phyloP scores from a whole-genome alignment of 2,329 filamentous ascomycete species.

The Didymella exigua region DNA sequence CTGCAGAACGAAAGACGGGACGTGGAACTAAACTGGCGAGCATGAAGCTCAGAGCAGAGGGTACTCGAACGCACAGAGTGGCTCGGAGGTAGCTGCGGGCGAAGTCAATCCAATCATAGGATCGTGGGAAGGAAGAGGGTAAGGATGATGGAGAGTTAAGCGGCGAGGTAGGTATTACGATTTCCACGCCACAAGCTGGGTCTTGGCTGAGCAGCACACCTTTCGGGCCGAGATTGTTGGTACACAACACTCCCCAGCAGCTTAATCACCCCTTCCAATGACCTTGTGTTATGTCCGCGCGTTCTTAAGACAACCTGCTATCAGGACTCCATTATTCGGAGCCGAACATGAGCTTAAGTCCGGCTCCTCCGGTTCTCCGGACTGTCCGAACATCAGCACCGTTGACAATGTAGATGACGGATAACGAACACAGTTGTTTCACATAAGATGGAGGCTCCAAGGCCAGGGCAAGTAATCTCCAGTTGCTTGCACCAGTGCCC shows the following conservation, averaged over 20 bases:
- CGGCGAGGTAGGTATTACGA: not conserved
- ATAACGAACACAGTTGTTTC: not conserved
- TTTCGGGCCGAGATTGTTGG: not conserved
- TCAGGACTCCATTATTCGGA: not conserved
- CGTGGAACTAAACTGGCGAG: not conserved
- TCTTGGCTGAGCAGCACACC: not conserved
- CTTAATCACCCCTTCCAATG: not conserved
- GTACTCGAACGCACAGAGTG: not conserved
- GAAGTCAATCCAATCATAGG: not conserved
- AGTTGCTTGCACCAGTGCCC: not conserved
- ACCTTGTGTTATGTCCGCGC: not conserved
- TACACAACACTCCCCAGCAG: not conserved
- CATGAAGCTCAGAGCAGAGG: not conserved
- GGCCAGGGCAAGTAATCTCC: not conserved
- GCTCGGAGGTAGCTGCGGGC: not conserved
- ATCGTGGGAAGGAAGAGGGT: not conserved
- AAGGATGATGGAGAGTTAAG: not conserved
- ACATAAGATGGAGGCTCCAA: not conserved
- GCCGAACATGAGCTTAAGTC: not conserved
- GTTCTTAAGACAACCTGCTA: not conserved
- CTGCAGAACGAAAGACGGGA: not conserved
- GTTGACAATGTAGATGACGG: not conserved
- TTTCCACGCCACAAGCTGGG: not conserved
- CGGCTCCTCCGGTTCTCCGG: not conserved
- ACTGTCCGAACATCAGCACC: slow-evolving; percentile 1